Percentiles rank a stretch among this genome's conserved stretches.
These are phyloP conservation scores for Lachancea lanzarotensis DNA, from an alignment of 805 yeast genomes.

Conservation along the genomic window DNA sequence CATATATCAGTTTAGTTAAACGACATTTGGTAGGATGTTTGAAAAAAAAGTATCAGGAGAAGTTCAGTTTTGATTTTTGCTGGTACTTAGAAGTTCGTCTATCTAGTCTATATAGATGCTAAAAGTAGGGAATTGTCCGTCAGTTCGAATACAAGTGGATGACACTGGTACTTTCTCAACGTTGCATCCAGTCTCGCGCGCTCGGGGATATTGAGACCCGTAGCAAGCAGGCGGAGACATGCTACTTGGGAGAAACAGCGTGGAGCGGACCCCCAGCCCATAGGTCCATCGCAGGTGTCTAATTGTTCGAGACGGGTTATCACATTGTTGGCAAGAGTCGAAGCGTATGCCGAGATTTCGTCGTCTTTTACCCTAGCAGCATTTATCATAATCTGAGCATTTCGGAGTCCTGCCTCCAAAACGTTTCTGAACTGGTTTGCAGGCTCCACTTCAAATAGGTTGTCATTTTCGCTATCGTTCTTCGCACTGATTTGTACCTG, in stretches of 20 bases:
- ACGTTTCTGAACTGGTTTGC: conserved; percentile 59
- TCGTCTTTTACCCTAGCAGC: neutral
- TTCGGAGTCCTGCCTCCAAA: conserved; percentile 26
- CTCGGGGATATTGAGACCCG: conserved; percentile 3
- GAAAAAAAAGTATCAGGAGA: too few species aligned
- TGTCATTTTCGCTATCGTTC: conserved; percentile 4
- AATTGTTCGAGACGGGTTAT: neutral
- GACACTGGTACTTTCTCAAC: conserved; percentile 9
- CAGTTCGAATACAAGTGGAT: conserved; percentile 14
- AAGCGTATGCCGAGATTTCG: neutral
- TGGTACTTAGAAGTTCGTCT: too few species aligned
- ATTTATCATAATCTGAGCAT: conserved; percentile 17
- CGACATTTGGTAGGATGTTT: too few species aligned
- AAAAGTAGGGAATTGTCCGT: neutral
- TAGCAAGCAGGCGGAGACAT: conserved; percentile 11
- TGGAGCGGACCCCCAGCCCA: conserved; percentile 25
- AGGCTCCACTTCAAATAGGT: conserved; percentile 60
- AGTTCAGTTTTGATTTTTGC: too few species aligned
- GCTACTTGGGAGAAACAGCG: conserved; percentile 19
- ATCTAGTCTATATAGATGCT: neutral
- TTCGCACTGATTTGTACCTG: neutral
- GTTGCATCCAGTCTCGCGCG: conserved; percentile 4
- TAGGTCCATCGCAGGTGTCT: conserved; percentile 13
- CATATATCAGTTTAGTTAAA: too few species aligned
- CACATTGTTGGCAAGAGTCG: neutral